Evolutionary conservation across 2,329 filamentous ascomycete species (phyloP), one percentile per base, ranked within the genome.

Genomic region (Rhytidhysteron rufulum): DNA sequence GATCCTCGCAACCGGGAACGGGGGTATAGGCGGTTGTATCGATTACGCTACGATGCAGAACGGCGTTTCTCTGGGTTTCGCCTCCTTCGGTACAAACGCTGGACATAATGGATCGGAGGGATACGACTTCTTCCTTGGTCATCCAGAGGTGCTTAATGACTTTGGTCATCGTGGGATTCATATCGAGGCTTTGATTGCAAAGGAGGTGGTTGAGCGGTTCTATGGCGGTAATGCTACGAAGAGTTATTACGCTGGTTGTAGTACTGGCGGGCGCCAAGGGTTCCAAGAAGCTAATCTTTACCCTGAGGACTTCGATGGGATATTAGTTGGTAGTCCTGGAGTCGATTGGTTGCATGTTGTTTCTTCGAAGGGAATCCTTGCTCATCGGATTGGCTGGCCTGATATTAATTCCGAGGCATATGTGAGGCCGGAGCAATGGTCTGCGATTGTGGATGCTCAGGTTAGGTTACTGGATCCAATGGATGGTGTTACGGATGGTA

Each of bases 401-500:
- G n/a, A n/a, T n/a, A n/a, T n/a, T n/a, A n/a, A n/a, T n/a, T n/a
- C n/a, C n/a, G n/a, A n/a, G n/a, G n/a, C n/a, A n/a, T n/a, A n/a
- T n/a, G n/a, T n/a, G n/a, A n/a, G n/a, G n/a, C n/a, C n/a, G n/a
- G n/a, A n/a, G n/a, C n/a, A n/a, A n/a, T n/a, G n/a, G n/a, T n/a
- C n/a, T n/a, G n/a, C n/a, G n/a, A n/a, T n/a, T n/a, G n/a, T n/a
- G n/a, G n/a, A n/a, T n/a, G n/a, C n/a, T n/a, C n/a, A n/a, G n/a
- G n/a, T n/a, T n/a, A n/a, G n/a, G n/a, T n/a, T n/a, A n/a, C n/a
- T n/a, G n/a, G n/a, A 77, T 50, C 53, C 51, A 2, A 55, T 74
- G 10, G 74, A 77, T 46, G 68, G 68, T 7, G 69, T 70, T 4
- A 44, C 58, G 11, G 75, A 78, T 48, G 70, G 70, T 4, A 69